Evolutionary conservation across 257 asterid species (phyloP).

Genomic region (Nicotiana undulata): DNA sequence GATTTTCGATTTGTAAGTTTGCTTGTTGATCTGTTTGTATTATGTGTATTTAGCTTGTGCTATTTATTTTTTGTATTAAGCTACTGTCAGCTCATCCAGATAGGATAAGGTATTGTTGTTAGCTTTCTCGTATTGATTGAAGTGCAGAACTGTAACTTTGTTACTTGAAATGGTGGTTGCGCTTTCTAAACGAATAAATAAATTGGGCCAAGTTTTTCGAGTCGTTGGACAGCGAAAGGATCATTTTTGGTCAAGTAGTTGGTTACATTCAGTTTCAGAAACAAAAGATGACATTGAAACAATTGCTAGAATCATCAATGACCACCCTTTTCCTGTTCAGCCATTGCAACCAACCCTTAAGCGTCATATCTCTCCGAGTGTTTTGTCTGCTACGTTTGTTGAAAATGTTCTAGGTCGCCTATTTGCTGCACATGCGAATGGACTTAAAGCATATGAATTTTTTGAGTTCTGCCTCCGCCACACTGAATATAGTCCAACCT

Average conservation of each 20-base stretch:
- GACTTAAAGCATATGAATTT: conserved; percentile 76
- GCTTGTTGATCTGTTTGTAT: not conserved
- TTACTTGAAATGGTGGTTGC: not conserved
- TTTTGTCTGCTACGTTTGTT: conserved; percentile 46
- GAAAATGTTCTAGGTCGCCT: conserved; percentile 70
- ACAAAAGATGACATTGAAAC: conserved; percentile 26
- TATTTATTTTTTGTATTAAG: not conserved
- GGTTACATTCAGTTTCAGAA: conserved; percentile 29
- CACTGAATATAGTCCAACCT: conserved; percentile 45
- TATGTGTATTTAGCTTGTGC: not conserved
- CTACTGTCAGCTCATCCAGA: not conserved
- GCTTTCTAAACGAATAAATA: conserved; percentile 11
- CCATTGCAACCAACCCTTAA: conserved; percentile 46
- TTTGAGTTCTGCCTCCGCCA: conserved; percentile 56
- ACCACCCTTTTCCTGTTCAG: conserved; percentile 57
- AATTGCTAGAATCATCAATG: conserved; percentile 46
- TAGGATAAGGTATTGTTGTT: not conserved
- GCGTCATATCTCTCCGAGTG: conserved; percentile 28
- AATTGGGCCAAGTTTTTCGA: conserved; percentile 6
- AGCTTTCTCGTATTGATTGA: not conserved
- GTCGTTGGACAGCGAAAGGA: conserved; percentile 18
- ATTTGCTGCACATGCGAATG: conserved; percentile 81
- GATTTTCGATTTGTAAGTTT: not conserved
- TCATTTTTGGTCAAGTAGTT: conserved; percentile 7
- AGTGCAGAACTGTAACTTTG: not conserved